A percentile compares a stretch with the other conserved stretches of the same genome.
phyloP scores from a whole-genome alignment of 352 stramenopile species.

The Phytophthora meadii region DNA sequence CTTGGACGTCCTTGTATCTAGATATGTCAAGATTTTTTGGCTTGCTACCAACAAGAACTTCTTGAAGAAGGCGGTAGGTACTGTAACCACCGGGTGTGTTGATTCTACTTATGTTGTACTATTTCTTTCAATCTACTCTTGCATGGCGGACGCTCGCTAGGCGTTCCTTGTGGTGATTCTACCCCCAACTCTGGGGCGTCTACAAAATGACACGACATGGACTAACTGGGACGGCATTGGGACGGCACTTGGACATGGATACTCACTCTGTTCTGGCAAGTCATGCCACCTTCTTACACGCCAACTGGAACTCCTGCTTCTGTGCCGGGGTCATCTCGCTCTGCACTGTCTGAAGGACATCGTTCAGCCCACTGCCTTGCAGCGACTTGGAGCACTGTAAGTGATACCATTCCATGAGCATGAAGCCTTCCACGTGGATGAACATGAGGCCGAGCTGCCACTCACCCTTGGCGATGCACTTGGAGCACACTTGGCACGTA shows the following conservation, averaged over 20 bases:
- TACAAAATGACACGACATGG: conserved; percentile 21
- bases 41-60: background rate
- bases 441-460: conserved; percentile 88
- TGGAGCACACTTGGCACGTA: conserved; percentile 78
- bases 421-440: conserved; percentile 86
- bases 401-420: conserved; percentile 90
- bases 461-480: conserved; percentile 62
- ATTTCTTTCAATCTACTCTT: conserved; percentile 34
- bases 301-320: conserved; percentile 59
- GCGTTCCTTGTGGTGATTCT: conserved; percentile 10
- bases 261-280: background rate
- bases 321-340: conserved; percentile 67
- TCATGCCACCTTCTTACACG: conserved; percentile 42
- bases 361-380: conserved; percentile 53
- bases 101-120: conserved; percentile 22
- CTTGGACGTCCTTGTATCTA: too few relatives aligned
- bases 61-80: background rate
- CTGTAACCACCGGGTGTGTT: conserved; percentile 12
- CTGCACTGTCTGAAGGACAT: conserved; percentile 67
- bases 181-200: conserved; percentile 8
- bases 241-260: conserved; percentile 36
- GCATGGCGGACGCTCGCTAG: conserved; percentile 14
- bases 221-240: conserved; percentile 26
- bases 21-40: too few relatives aligned
- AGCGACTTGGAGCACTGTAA: conserved; percentile 63